A percentile compares a stretch with the other conserved stretches of the same genome.
phyloP scores from a whole-genome alignment of 768 basidiomycete genomes.

The Podaxis sp. region DNA sequence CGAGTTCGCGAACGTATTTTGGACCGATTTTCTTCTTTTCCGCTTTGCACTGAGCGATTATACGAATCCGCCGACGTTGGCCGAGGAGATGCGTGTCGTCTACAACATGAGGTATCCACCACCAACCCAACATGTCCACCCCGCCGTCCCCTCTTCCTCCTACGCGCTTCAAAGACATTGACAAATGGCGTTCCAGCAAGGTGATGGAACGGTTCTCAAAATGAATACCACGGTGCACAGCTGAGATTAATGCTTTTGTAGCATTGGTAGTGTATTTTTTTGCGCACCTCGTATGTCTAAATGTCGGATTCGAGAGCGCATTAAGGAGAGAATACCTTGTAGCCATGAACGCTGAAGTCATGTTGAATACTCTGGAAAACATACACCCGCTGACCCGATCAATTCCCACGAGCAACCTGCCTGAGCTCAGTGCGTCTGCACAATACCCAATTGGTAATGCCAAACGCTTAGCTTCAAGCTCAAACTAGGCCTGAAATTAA shows the following conservation, averaged over 20 bases:
- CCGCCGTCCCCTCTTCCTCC: constrained; percentile 92
- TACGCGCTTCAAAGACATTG: constrained; percentile 77
- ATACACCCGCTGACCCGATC: neutral
- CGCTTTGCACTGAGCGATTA: constrained; percentile 90
- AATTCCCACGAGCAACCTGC: neutral
- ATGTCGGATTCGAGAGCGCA: neutral
- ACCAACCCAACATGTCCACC: constrained; percentile 88
- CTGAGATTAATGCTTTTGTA: constrained; percentile 32
- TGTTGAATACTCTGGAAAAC: neutral
- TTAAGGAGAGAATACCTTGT: neutral
- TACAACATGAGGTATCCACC: constrained; percentile 68
- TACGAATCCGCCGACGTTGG: constrained; percentile 57
- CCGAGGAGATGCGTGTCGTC: neutral
- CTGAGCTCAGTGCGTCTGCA: neutral
- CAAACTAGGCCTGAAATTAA: no score
- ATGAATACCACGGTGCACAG: constrained; percentile 65
- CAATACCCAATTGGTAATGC: no score
- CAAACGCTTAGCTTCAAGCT: no score
- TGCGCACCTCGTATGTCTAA: neutral
- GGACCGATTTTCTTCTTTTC: constrained; percentile 81
- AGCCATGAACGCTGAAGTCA: neutral
- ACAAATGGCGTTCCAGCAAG: constrained; percentile 62
- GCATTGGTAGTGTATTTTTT: neutral
- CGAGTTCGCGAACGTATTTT: constrained; percentile 82
- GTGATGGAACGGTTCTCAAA: constrained; percentile 73